phyloP scores from a whole-genome alignment of 148 eudicot genomes.

The Chenopodium formosanum region DNA sequence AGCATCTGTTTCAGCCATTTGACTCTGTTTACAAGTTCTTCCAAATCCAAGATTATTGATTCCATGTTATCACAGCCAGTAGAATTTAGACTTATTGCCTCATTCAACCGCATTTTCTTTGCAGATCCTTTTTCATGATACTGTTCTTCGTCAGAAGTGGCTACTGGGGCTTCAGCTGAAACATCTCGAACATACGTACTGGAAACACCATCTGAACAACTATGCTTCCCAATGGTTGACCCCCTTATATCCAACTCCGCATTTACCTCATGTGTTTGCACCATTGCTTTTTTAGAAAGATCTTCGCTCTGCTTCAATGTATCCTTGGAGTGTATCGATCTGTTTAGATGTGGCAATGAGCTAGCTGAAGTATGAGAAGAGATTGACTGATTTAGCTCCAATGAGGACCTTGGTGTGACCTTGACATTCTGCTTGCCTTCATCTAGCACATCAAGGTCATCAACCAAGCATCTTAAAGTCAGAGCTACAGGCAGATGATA shows the following conservation, averaged over 20 bases:
- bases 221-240: constrained; percentile 28
- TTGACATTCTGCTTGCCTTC: constrained; percentile 25
- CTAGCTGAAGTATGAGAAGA: constrained; percentile 41
- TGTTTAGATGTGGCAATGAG: constrained; percentile 31
- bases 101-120: constrained; percentile 33
- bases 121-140: constrained; percentile 22
- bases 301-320: constrained; percentile 4
- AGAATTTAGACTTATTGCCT: constrained; percentile 39
- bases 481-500: constrained; percentile 17
- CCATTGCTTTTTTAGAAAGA: constrained; percentile 23
- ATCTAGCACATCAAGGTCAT: constrained; percentile 14
- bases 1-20: constrained; percentile 57
- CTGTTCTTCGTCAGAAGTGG: constrained; percentile 27
- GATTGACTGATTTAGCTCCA: constrained; percentile 32
- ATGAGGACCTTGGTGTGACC: constrained; percentile 35
- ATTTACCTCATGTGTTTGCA: constrained; percentile 11
- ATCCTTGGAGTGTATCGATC: constrained; percentile 23
- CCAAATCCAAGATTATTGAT: constrained; percentile 53
- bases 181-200: constrained; percentile 35
- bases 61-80: constrained; percentile 43
- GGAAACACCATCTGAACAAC: constrained; percentile 43
- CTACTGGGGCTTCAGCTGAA: constrained; percentile 29
- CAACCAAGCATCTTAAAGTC: constrained; percentile 12
- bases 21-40: constrained; percentile 62
- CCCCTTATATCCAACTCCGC: constrained; percentile 20